These are phyloP conservation scores for Diaporthe humulicola DNA, from an alignment of 2,329 filamentous ascomycete genomes.

Conservation along the genomic window DNA sequence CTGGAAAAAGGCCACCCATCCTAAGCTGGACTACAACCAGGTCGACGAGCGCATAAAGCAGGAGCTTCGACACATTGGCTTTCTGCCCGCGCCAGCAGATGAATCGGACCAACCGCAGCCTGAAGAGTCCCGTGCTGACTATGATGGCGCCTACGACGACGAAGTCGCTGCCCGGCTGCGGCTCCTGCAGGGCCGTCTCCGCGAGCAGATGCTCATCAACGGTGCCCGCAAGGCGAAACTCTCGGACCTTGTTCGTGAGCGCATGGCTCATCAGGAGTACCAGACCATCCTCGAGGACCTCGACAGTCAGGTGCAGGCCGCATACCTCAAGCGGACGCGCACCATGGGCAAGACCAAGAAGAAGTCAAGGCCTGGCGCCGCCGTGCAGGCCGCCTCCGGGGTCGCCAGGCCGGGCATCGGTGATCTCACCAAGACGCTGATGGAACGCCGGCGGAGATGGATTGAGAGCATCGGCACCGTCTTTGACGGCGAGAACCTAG, in stretches of 20 bases:
- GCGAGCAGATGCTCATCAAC: slow-evolving; percentile 87
- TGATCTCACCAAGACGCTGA: slow-evolving; percentile 89
- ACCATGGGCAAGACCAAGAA: slow-evolving; percentile 96
- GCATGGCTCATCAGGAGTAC: slow-evolving; percentile 97
- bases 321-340: slow-evolving; percentile 94
- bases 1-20: slow-evolving; percentile 83
- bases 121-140: slow-evolving; percentile 69
- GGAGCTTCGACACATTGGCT: slow-evolving; percentile 91
- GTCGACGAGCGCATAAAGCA: slow-evolving; percentile 93
- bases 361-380: slow-evolving; percentile 82
- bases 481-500: slow-evolving; percentile 85
- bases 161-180: slow-evolving; percentile 92
- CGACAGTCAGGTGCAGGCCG: slow-evolving; percentile 92
- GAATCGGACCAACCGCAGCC: slow-evolving; percentile 39
- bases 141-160: slow-evolving; percentile 91
- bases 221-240: slow-evolving; percentile 90
- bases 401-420: slow-evolving; percentile 86
- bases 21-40: slow-evolving; percentile 85
- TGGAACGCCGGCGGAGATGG: slow-evolving; percentile 93
- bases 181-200: slow-evolving; percentile 84
- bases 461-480: slow-evolving; percentile 91
- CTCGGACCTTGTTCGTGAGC: slow-evolving; percentile 88
- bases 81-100: slow-evolving; percentile 69
- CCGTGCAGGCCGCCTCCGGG: slow-evolving; percentile 71
- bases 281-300: slow-evolving; percentile 96